Base-by-base conservation (phyloP, 805 yeast species). In the Metschnikowia koreensis region DNA sequence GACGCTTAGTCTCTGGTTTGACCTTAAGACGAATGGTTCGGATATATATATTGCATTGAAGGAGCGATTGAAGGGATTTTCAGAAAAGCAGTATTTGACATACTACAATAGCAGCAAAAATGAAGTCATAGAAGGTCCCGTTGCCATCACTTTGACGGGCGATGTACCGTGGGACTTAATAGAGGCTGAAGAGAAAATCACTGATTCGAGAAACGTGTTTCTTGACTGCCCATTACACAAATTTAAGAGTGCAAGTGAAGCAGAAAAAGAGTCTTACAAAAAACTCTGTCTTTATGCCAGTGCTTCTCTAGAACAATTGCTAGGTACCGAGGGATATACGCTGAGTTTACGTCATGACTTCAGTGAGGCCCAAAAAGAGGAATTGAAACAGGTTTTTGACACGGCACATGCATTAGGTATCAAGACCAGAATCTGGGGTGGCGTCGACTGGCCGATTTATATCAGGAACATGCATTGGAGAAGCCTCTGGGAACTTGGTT, bases 341-440 rank as follows among this genome's bases (percentile, higher is more conserved):
- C 51, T 43, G 60, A 54, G 52, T 59, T 47, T 50, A 49, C 51
- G 60, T 13, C 48, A 51, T 34, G 75, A 78, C 1, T 66, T 82
- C 38, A 65, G 64, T 22, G 54, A 53, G 0, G 59, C 58, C 0
- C 81, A 81, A 52, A 50, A 60, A 41, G 51, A 41, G 1, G 58
- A 31, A 10, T 55, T 80, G 26, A 55, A 56, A 22, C 36, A 51
- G 4, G 57, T 56, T 28, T 64, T 81, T 17, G 66, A 67, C 9
- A 46, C 52, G 13, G 84, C 88, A 1, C 89, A 84, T 58, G 60
- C 65, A 2, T 52, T 68, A 45, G 81, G 81, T 11, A 60, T 86
- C 39, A 73, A 76, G 56, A 80, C 89, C 0, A 70, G 93, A 50
- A 70, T 86, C 31, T 87, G 92, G 92, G 91, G 84, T 16, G 83